phyloP scores from a whole-genome alignment of 2,329 filamentous ascomycete species.

The Diplodia mutila region DNA sequence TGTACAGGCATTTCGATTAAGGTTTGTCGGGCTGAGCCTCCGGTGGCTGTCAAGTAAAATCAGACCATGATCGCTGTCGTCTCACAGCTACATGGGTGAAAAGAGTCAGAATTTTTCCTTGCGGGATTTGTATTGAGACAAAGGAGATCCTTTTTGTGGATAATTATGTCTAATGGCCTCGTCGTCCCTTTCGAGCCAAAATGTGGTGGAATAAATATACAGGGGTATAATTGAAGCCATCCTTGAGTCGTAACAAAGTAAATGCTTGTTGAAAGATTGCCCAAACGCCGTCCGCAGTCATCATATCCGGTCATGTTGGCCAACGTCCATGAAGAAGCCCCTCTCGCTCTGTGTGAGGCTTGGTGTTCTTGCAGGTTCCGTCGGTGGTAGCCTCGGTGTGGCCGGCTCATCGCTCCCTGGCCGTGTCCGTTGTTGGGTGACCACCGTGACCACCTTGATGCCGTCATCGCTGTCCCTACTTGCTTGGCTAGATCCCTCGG shows the following conservation, averaged over 20 bases:
- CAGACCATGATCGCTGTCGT: neutral
- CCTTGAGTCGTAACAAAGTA: neutral
- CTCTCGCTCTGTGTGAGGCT: constrained; percentile 10
- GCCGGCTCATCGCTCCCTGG: neutral
- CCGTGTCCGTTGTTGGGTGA: neutral
- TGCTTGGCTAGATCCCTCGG: neutral
- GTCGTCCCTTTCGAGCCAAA: neutral
- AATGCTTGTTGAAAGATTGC: neutral
- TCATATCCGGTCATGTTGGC: neutral
- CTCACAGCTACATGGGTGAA: neutral
- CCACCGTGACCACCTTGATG: constrained; percentile 18
- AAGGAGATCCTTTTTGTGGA: neutral
- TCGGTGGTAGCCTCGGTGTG: neutral
- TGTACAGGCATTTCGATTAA: neutral
- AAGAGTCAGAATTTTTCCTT: neutral
- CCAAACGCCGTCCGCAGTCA: neutral
- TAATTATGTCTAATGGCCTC: neutral
- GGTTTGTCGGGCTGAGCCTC: neutral
- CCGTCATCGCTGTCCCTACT: neutral
- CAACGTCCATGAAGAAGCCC: neutral
- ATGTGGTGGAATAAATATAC: neutral
- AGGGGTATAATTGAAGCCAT: constrained; percentile 20
- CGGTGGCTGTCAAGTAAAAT: neutral
- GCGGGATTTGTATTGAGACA: neutral
- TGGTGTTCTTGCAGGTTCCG: neutral